Evolutionary conservation across 1,284 basidiomycete genomes (phyloP).

Genomic region (Apiotrichum laibachii): DNA sequence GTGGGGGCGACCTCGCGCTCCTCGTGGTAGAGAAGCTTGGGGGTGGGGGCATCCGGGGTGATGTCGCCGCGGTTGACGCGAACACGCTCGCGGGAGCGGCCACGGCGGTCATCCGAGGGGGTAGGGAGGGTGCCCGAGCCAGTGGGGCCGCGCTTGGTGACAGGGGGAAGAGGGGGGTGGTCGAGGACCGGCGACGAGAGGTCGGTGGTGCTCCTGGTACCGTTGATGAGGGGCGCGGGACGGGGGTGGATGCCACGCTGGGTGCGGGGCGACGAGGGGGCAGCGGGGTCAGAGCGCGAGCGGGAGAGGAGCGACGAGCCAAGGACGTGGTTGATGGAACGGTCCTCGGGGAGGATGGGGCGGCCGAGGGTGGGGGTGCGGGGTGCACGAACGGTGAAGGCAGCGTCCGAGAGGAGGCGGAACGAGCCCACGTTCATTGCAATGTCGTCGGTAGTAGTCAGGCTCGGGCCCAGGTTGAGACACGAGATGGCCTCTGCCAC

Average conservation of each 20-base stretch:
- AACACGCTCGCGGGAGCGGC: slow-evolving; percentile 37
- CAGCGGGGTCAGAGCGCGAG: slow-evolving; percentile 44
- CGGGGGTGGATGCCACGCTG: slow-evolving; percentile 20
- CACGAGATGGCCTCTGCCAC: slow-evolving; percentile 28
- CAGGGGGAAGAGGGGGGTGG: slow-evolving; percentile 13
- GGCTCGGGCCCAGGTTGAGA: slow-evolving; percentile 34
- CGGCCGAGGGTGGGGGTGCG: slow-evolving; percentile 15
- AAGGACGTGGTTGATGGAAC: slow-evolving; percentile 15
- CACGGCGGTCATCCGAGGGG: slow-evolving; percentile 20
- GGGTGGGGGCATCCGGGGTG: slow-evolving; percentile 12
- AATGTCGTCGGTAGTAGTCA: slow-evolving; percentile 15
- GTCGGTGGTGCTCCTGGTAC: neutral
- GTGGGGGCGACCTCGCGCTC: slow-evolving; percentile 44
- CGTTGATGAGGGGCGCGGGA: slow-evolving; percentile 5
- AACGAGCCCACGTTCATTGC: slow-evolving; percentile 13
- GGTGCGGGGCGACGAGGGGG: slow-evolving; percentile 19
- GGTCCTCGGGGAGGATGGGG: slow-evolving; percentile 21
- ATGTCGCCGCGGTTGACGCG: slow-evolving; percentile 20
- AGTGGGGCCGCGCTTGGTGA: neutral
- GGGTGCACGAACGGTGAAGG: slow-evolving; percentile 8
- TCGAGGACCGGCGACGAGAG: slow-evolving; percentile 4
- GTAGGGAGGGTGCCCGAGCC: neutral
- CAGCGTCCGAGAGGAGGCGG: slow-evolving; percentile 31
- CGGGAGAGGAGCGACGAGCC: slow-evolving; percentile 36
- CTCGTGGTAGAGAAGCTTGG: slow-evolving; percentile 32